Conservation (phyloP, 2,329 filamentous ascomycete genomes). For the Clarireedia hainanense region DNA sequence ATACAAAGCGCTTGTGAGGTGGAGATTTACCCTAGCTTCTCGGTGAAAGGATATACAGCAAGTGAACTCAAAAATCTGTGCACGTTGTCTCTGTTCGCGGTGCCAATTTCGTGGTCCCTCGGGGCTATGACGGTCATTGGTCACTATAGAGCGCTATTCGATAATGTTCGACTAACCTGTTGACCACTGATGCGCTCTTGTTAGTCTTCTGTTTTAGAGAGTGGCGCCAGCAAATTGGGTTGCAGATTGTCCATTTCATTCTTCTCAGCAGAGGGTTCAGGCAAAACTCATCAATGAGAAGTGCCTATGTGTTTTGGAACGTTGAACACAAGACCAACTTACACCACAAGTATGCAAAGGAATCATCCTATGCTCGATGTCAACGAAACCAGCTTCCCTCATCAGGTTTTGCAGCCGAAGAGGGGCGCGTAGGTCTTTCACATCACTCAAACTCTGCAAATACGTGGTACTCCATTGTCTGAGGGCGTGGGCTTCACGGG, state of each 20-base stretch:
- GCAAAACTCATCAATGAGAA: not conserved
- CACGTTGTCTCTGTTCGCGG: constrained; percentile 46
- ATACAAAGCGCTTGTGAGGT: constrained; percentile 1
- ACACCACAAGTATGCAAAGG: constrained; percentile 56
- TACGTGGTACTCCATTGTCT: constrained; percentile 61
- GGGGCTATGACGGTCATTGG: constrained; percentile 33
- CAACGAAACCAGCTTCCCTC: constrained; percentile 50
- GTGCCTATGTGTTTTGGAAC: too few species aligned
- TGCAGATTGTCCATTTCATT: not conserved
- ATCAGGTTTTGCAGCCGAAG: constrained; percentile 40
- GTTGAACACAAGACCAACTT: not conserved
- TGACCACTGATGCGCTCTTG: constrained; percentile 42
- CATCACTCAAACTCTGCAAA: constrained; percentile 50
- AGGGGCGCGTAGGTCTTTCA: constrained; percentile 60
- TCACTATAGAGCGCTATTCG: not conserved
- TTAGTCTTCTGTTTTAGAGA: not conserved
- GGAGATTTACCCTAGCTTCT: constrained; percentile 20
- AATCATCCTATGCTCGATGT: constrained; percentile 59
- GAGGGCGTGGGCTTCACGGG: constrained; percentile 49
- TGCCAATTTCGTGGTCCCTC: constrained; percentile 45
- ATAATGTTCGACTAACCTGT: constrained; percentile 41
- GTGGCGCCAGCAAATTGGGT: not conserved
- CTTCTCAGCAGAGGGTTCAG: not conserved
- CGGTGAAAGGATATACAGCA: constrained; percentile 47
- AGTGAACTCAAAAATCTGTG: constrained; percentile 46